A percentile compares a stretch with the other conserved stretches of the same genome.
These are phyloP conservation scores for Penicillium palitans DNA, from an alignment of 2,329 filamentous ascomycete species.

Conservation along the genomic window DNA sequence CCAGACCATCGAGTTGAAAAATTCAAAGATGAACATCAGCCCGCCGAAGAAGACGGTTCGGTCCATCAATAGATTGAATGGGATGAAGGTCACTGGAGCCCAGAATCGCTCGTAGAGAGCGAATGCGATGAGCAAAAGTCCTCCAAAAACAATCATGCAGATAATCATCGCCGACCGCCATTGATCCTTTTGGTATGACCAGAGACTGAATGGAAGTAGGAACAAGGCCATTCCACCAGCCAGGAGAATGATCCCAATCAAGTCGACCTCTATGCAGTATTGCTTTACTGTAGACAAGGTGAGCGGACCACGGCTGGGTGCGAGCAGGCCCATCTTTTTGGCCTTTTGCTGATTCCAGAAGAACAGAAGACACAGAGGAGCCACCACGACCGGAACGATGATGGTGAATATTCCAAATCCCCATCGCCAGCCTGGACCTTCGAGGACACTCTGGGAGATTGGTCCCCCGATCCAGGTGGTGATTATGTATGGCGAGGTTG, in stretches of 20 bases:
- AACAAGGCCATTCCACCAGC: slow-evolving; percentile 30
- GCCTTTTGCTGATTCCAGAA: slow-evolving; percentile 60
- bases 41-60: slow-evolving; percentile 17
- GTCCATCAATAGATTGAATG: slow-evolving; percentile 21
- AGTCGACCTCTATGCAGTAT: slow-evolving; percentile 63
- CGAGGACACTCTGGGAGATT: slow-evolving; percentile 49
- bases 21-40: slow-evolving; percentile 7
- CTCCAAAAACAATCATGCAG: slow-evolving; percentile 23
- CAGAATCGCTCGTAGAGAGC: slow-evolving; percentile 20
- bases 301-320: slow-evolving; percentile 48
- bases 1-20: slow-evolving; percentile 20
- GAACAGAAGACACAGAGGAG: slow-evolving; percentile 58
- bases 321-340: slow-evolving; percentile 53
- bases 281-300: slow-evolving; percentile 49
- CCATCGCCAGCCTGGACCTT: slow-evolving; percentile 31
- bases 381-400: slow-evolving; percentile 55
- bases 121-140: slow-evolving; percentile 14
- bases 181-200: slow-evolving; percentile 14
- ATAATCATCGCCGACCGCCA: slow-evolving; percentile 28
- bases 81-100: slow-evolving; percentile 24
- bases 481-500: slow-evolving; percentile 61
- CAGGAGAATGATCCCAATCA: slow-evolving; percentile 33
- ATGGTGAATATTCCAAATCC: slow-evolving; percentile 60
- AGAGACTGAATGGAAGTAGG: slow-evolving; percentile 30
- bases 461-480: slow-evolving; percentile 58